These are phyloP conservation scores for Pisolithus tinctorius DNA, from an alignment of 768 basidiomycete species.

Conservation along the genomic window DNA sequence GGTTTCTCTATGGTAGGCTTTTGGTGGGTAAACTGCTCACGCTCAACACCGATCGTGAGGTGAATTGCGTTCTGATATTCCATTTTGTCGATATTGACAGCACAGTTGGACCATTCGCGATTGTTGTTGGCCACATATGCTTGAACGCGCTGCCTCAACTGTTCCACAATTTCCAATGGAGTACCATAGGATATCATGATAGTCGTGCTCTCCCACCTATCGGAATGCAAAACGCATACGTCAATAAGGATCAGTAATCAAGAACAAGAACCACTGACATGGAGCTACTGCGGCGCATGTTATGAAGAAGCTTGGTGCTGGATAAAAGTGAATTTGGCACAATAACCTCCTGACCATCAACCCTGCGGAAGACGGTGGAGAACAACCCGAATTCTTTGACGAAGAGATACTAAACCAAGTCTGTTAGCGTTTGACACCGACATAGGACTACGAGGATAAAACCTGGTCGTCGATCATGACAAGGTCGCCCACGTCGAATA, in stretches of 20 bases:
- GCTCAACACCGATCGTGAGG: constrained; percentile 65
- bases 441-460: constrained; percentile 1
- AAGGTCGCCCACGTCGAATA: constrained; percentile 79
- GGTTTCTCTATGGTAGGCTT: not conserved
- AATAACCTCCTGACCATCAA: constrained; percentile 75
- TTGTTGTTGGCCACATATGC: constrained; percentile 55
- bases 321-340: constrained; percentile 72
- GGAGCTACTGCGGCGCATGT: constrained; percentile 65
- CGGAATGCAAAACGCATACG: constrained; percentile 1
- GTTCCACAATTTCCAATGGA: constrained; percentile 63
- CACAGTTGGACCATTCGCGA: constrained; percentile 65
- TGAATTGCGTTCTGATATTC: constrained; percentile 68
- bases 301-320: constrained; percentile 69
- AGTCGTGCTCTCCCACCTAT: constrained; percentile 62
- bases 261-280: constrained; percentile 40
- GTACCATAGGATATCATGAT: constrained; percentile 64
- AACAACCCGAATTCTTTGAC: constrained; percentile 79
- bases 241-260: not conserved
- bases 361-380: constrained; percentile 71
- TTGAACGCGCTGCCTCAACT: constrained; percentile 51
- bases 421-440: not conserved
- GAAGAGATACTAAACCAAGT: constrained; percentile 15
- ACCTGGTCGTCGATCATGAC: constrained; percentile 76
- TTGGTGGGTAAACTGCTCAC: constrained; percentile 32
- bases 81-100: constrained; percentile 73